phyloP scores from a whole-genome alignment of 73 alveolate genomes.

The Paramecium sonneborni region DNA sequence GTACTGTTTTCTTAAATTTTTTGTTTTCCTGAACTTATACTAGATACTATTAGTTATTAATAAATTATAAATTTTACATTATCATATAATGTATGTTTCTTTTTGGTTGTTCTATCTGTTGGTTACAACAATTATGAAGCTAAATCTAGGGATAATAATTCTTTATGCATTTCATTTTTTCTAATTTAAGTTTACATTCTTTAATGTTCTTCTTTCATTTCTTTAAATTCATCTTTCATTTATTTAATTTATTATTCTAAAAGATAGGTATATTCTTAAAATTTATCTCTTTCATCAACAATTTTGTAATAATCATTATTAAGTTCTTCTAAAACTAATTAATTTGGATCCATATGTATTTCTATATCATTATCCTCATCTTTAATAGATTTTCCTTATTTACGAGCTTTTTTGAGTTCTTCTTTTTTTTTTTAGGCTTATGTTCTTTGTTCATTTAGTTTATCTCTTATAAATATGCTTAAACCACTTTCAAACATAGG shows the following conservation, averaged over 20 bases:
- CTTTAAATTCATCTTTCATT: slow-evolving; percentile 18
- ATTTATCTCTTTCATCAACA: neutral
- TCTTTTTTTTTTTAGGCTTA: neutral
- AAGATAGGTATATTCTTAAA: neutral
- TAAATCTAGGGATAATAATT: slow-evolving; percentile 46
- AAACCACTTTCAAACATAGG: slow-evolving; percentile 50
- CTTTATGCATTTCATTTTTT: slow-evolving; percentile 49
- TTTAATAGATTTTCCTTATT: neutral
- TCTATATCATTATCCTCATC: neutral
- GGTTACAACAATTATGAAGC: slow-evolving; percentile 33
- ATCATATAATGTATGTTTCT: slow-evolving; percentile 44
- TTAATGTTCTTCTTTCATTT: slow-evolving; percentile 4
- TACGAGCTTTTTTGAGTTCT: neutral
- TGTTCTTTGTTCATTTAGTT: neutral
- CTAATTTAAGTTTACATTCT: slow-evolving; percentile 48
- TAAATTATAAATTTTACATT: slow-evolving; percentile 23
- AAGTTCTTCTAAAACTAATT: neutral
- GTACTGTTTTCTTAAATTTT: neutral
- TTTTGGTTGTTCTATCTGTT: slow-evolving; percentile 17
- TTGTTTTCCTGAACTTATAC: neutral
- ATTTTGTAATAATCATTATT: neutral
- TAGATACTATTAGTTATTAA: no score
- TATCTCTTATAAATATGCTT: slow-evolving; percentile 36
- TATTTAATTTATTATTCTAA: slow-evolving; percentile 15
- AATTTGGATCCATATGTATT: neutral